phyloP scores from a whole-genome alignment of 179 eudicot genomes.

The Monotropa hypopitys region DNA sequence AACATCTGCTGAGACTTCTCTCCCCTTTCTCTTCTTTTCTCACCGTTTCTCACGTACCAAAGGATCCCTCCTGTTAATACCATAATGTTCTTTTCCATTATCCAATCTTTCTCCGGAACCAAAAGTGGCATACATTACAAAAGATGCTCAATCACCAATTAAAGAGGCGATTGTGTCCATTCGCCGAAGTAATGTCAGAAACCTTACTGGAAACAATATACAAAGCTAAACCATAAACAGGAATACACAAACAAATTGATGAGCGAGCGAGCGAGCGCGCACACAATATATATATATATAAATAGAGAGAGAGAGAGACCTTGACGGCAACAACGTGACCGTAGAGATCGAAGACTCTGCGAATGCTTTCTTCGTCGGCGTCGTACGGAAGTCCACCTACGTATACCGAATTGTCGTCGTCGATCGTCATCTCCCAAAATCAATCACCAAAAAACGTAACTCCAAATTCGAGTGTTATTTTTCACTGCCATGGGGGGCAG shows the following conservation, averaged over 20 bases:
- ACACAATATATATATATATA: neutral
- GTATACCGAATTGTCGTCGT: constrained; percentile 72
- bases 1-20: no score
- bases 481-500: neutral
- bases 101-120: neutral
- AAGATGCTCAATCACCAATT: neutral
- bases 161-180: neutral
- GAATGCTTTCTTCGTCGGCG: constrained; percentile 53
- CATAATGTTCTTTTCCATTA: neutral
- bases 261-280: neutral
- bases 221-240: neutral
- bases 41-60: no score
- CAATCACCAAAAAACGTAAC: neutral
- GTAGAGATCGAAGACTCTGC: constrained; percentile 47
- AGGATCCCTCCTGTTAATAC: neutral
- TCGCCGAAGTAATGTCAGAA: neutral
- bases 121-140: neutral
- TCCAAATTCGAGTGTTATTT: neutral
- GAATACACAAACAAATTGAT: neutral
- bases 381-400: constrained; percentile 80
- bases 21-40: no score
- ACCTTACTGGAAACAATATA: neutral
- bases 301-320: constrained; percentile 28
- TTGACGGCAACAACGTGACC: constrained; percentile 66
- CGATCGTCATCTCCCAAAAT: constrained; percentile 42